Evolutionary conservation across 2,329 filamentous ascomycete species (phyloP).

Genomic region (Alternaria sp.): DNA sequence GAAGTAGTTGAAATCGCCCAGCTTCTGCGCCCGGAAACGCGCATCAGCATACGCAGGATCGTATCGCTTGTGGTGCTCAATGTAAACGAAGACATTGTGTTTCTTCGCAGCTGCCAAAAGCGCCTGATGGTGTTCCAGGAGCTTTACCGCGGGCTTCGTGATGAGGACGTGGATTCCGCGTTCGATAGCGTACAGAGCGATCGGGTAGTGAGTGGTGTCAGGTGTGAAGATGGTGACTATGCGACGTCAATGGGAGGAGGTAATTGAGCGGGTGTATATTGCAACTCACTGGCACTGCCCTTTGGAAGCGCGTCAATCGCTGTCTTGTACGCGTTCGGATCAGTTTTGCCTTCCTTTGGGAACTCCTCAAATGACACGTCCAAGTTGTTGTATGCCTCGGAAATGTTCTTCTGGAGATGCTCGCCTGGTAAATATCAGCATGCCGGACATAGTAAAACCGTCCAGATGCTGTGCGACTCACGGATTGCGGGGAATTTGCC

Average conservation of each 20-base stretch:
- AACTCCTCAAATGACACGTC: slow-evolving; percentile 87
- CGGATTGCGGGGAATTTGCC: slow-evolving; percentile 91
- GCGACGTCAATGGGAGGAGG: background rate
- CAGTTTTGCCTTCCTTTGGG: slow-evolving; percentile 73
- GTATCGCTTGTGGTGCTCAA: slow-evolving; percentile 97
- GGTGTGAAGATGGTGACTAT: slow-evolving; percentile 89
- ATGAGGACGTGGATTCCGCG: slow-evolving; percentile 87
- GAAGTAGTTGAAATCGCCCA: slow-evolving; percentile 98
- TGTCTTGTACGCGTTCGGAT: slow-evolving; percentile 83
- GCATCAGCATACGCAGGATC: slow-evolving; percentile 94
- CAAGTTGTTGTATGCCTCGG: slow-evolving; percentile 83
- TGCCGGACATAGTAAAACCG: background rate
- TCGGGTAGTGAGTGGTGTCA: slow-evolving; percentile 90
- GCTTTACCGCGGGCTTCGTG: slow-evolving; percentile 92
- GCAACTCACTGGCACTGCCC: slow-evolving; percentile 71
- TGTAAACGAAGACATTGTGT: slow-evolving; percentile 84
- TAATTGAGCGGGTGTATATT: background rate
- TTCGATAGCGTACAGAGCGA: slow-evolving; percentile 90
- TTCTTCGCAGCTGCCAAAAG: slow-evolving; percentile 75
- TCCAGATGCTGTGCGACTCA: slow-evolving; percentile 51
- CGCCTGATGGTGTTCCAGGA: slow-evolving; percentile 77
- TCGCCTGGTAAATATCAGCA: slow-evolving; percentile 62
- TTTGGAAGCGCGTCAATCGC: slow-evolving; percentile 83
- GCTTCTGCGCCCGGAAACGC: slow-evolving; percentile 72
- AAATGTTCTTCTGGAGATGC: slow-evolving; percentile 87